Evolutionary conservation across 2,329 filamentous ascomycete species (phyloP).

Genomic region (Malbranchea cinnamomea): DNA sequence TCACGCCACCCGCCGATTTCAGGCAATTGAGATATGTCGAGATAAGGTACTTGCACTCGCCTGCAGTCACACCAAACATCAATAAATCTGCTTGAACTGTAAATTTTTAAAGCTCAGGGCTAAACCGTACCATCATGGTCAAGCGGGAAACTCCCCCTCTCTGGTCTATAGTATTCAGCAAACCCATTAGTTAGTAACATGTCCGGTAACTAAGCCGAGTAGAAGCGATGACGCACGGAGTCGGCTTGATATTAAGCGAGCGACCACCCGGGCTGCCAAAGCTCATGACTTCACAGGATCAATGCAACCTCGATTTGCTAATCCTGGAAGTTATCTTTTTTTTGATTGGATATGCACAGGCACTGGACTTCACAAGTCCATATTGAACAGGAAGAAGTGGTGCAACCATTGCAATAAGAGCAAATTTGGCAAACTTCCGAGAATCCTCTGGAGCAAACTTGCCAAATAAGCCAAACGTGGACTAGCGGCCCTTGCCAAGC

Average conservation of each 20-base stretch:
- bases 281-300: conserved; percentile 30
- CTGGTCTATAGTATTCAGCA: conserved; percentile 45
- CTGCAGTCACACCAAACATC: too few species aligned
- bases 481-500: too few species aligned
- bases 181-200: conserved; percentile 1
- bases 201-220: neutral
- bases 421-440: conserved; percentile 18
- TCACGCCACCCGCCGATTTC: conserved; percentile 67
- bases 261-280: conserved; percentile 59
- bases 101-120: conserved; percentile 1
- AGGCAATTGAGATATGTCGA: conserved; percentile 73
- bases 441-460: neutral
- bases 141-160: conserved; percentile 88
- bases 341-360: too few species aligned
- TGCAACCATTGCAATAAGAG: conserved; percentile 18
- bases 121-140: conserved; percentile 61
- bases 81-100: too few species aligned
- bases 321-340: too few species aligned
- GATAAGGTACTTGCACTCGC: conserved; percentile 89
- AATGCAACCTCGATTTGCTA: too few species aligned
- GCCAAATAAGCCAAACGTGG: too few species aligned
- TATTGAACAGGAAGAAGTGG: too few species aligned
- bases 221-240: conserved; percentile 41
- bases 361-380: too few species aligned
- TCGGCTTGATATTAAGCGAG: conserved; percentile 49